Conservation (phyloP, 23 red algal genomes). For the Chondrus crispus region DNA sequence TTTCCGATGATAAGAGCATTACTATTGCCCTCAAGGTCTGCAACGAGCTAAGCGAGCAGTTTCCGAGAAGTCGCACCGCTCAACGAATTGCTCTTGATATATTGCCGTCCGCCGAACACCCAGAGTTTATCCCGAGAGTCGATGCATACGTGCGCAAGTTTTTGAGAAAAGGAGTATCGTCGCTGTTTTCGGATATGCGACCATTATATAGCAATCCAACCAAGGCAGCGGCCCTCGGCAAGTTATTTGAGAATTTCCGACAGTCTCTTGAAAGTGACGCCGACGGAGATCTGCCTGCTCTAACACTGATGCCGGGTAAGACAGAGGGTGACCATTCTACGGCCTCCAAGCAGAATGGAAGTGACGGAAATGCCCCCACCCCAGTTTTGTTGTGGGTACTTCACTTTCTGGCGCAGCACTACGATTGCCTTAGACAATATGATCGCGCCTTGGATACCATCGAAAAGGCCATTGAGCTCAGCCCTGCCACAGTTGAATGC, state of each 20-base stretch:
- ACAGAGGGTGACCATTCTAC: background rate
- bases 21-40: constrained; percentile 25
- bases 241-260: constrained; percentile 46
- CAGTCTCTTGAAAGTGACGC: background rate
- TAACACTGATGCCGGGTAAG: background rate
- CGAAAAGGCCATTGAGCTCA: constrained; percentile 57
- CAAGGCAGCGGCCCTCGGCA: constrained; percentile 58
- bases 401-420: constrained; percentile 89
- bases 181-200: constrained; percentile 70
- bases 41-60: background rate
- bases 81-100: constrained; percentile 37
- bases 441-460: constrained; percentile 59
- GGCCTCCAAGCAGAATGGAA: background rate
- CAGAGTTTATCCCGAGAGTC: constrained; percentile 55
- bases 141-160: constrained; percentile 69
- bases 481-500: constrained; percentile 66
- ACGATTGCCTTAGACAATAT: constrained; percentile 41
- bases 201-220: constrained; percentile 71
- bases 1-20: background rate
- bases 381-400: constrained; percentile 76
- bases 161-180: constrained; percentile 76
- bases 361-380: background rate
- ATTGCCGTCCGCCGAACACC: constrained; percentile 26
- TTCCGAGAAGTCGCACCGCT: constrained; percentile 18
- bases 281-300: constrained; percentile 7